A percentile compares a stretch with the other conserved stretches of the same genome.
Conservation (phyloP, 805 yeast species). For the Middelhovenomyces tepae region DNA sequence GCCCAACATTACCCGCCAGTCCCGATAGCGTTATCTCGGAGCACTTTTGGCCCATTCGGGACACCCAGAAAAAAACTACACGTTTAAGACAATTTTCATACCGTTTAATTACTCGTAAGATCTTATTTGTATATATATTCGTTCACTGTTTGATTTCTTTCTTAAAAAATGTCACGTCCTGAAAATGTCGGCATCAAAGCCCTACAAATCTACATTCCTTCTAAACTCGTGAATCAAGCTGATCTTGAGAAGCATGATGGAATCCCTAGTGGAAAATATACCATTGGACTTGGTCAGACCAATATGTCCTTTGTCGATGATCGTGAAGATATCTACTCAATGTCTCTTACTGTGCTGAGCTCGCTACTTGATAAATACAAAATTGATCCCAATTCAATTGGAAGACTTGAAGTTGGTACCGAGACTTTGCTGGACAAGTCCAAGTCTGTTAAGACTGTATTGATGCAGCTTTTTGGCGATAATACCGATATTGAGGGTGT, state of each 20-base stretch:
- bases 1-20: no score
- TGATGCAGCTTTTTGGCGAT: constrained; percentile 86
- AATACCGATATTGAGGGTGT: constrained; percentile 92
- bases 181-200: constrained; percentile 95
- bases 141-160: no score
- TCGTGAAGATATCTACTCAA: constrained; percentile 93
- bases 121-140: no score
- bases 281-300: constrained; percentile 98
- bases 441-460: constrained; percentile 89
- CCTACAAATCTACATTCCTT: constrained; percentile 84
- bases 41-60: no score
- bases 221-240: constrained; percentile 74
- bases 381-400: constrained; percentile 72
- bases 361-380: constrained; percentile 70
- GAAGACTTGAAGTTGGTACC: constrained; percentile 97
- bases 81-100: no score
- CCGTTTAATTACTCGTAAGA: no score
- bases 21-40: no score
- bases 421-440: constrained; percentile 96
- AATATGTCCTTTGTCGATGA: constrained; percentile 97
- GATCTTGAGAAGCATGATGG: constrained; percentile 81
- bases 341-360: constrained; percentile 81
- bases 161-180: no score
- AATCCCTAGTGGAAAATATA: constrained; percentile 89
- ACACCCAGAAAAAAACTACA: no score